Evolutionary conservation across 2,329 filamentous ascomycete species (phyloP), one percentile per base, ranked within the genome.

Genomic region (Lomentospora prolificans): DNA sequence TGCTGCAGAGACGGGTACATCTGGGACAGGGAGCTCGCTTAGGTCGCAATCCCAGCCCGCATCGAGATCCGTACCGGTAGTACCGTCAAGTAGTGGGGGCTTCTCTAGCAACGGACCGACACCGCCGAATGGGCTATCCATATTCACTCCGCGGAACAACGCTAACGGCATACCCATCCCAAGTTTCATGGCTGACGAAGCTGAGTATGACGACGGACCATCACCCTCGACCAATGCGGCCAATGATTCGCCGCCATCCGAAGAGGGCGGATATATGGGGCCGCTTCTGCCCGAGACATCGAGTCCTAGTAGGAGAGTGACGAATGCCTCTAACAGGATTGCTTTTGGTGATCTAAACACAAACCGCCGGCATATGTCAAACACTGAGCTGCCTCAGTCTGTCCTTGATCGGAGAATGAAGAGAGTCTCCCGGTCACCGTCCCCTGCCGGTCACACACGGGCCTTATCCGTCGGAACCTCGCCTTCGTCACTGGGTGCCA

Each of bases 21-120:
- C 72, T 36, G 68, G 74, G 53, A 73, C 79, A 25, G 78, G 72
- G 56, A 79, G 81, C 61, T 72, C 80, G n/a, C 66, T 83, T 58
- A 75, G 82, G 60, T 86, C 82, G 25, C 82, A 86, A 64, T 85
- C 82, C n/a, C 82, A 85, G 64, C 82, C 82, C 24, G 81, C 82
- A 2, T 77, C 79, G 31, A 72, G 80, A 28, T 69, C 72, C 56
- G 57, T 59, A 68, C 62, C 55, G 63, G 58, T 31, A 66, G 68
- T 57, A 65, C 61, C 8, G 61, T 64, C 39, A 12, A 14, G 12
- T 19, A 25, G 53, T 31, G n/a, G 25, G 8, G 33, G 27, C 57
- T 56, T 63, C 56, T 50, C 51, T 19, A 57, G 41, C 50, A 50
- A 51, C 10, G 46, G 33, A 30, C 50, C 27, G n/a, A 28, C 51